phyloP scores from a whole-genome alignment of 1,139 yeast genomes.

The Kodamaea derodonti region DNA sequence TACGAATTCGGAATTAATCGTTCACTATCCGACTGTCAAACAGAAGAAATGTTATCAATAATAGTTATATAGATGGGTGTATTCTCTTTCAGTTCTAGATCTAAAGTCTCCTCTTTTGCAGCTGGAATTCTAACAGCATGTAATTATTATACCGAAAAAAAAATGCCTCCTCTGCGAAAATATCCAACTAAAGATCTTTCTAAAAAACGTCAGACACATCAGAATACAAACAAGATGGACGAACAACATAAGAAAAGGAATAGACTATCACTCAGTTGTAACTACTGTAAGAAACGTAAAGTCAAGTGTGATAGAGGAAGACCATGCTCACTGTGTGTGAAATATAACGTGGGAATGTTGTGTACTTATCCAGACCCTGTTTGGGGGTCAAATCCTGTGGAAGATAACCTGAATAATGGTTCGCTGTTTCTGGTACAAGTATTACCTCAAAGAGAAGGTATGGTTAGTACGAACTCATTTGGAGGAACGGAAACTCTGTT shows the following conservation, averaged over 20 bases:
- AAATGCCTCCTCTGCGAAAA: background rate
- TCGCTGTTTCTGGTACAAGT: constrained; percentile 1
- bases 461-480: constrained; percentile 1
- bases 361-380: constrained; percentile 30
- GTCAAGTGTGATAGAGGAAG: constrained; percentile 21
- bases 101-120: too few species aligned
- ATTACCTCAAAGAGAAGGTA: background rate
- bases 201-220: background rate
- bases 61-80: too few species aligned
- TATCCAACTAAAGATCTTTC: background rate
- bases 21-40: too few species aligned
- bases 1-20: too few species aligned
- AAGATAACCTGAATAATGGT: background rate
- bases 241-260: constrained; percentile 11
- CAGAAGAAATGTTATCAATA: too few species aligned
- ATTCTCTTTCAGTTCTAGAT: too few species aligned
- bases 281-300: constrained; percentile 21
- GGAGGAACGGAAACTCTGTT: background rate
- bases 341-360: constrained; percentile 17
- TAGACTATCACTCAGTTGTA: constrained; percentile 20
- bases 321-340: constrained; percentile 20
- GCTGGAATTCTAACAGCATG: too few species aligned
- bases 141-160: background rate
- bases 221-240: background rate
- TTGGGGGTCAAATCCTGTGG: constrained; percentile 10